Evolutionary conservation across 78 protist genomes (phyloP).

Genomic region (Dictyostelium capitatum): DNA sequence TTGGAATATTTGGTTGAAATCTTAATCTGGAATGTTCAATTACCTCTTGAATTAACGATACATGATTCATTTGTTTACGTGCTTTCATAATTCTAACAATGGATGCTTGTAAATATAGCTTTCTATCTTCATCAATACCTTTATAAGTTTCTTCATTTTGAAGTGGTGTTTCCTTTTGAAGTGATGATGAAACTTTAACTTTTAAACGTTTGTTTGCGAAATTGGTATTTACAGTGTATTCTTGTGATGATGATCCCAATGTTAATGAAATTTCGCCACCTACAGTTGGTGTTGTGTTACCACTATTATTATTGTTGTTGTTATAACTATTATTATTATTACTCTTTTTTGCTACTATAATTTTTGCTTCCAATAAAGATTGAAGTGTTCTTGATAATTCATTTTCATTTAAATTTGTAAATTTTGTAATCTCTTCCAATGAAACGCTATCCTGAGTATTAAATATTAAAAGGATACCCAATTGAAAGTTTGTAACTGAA

Average conservation of each 20-base stretch:
- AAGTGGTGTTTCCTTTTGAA: conserved; percentile 68
- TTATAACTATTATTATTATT: background rate
- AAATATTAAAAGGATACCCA: conserved; percentile 77
- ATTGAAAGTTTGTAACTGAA: conserved; percentile 76
- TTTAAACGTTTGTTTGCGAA: conserved; percentile 79
- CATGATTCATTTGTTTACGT: conserved; percentile 88
- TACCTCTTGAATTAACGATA: conserved; percentile 89
- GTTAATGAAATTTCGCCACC: background rate
- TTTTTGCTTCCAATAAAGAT: conserved; percentile 75
- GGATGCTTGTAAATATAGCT: conserved; percentile 91
- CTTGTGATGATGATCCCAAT: conserved; percentile 33
- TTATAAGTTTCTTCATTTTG: conserved; percentile 87
- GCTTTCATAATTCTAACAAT: conserved; percentile 96
- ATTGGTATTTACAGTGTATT: conserved; percentile 30
- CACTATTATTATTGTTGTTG: background rate
- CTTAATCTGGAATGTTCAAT: conserved; percentile 70
- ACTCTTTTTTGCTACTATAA: conserved; percentile 24
- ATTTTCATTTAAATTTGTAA: conserved; percentile 64
- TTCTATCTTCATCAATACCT: conserved; percentile 90
- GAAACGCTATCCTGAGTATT: conserved; percentile 41
- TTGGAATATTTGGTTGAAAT: conserved; percentile 86
- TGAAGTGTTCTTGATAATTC: conserved; percentile 80
- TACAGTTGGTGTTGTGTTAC: background rate
- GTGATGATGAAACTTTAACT: conserved; percentile 84
- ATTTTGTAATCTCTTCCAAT: conserved; percentile 41